phyloP scores from a whole-genome alignment of 768 basidiomycete species.

The Sistotremastrum suecicum region DNA sequence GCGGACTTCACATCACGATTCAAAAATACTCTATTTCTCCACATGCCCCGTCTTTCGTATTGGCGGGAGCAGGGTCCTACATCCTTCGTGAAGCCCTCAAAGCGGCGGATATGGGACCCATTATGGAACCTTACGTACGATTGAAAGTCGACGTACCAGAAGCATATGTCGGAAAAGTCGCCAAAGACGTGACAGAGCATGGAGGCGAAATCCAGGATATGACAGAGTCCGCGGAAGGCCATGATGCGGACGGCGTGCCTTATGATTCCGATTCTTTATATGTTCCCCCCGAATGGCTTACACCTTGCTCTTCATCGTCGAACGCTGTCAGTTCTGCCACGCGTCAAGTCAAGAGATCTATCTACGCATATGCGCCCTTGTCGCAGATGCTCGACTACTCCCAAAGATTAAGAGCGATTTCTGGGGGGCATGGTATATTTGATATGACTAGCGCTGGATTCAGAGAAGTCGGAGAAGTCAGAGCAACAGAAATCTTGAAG shows the following conservation, averaged over 20 bases:
- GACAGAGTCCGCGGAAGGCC: constrained; percentile 20
- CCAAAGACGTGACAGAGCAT: constrained; percentile 75
- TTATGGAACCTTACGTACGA: constrained; percentile 67
- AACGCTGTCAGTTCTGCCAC: constrained; percentile 15
- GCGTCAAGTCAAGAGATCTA: constrained; percentile 41
- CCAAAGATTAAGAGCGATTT: constrained; percentile 60
- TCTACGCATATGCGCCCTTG: constrained; percentile 64
- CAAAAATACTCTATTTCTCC: constrained; percentile 27
- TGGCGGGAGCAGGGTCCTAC: constrained; percentile 50
- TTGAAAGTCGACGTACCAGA: constrained; percentile 57
- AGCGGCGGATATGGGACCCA: constrained; percentile 50
- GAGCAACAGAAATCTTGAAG: constrained; percentile 57
- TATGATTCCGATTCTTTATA: constrained; percentile 56
- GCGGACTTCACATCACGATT: constrained; percentile 46
- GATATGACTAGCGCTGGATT: constrained; percentile 75
- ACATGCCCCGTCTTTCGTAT: constrained; percentile 31
- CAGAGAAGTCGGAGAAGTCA: constrained; percentile 41
- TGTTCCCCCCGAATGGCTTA: constrained; percentile 60
- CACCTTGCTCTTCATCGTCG: constrained; percentile 43
- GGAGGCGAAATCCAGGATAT: constrained; percentile 70
- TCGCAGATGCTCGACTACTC: constrained; percentile 74
- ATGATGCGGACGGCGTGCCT: constrained; percentile 24
- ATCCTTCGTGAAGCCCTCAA: constrained; percentile 49
- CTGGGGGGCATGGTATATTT: constrained; percentile 71
- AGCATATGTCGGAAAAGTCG: constrained; percentile 57